Conservation (phyloP, 306 rosid species). For the Oemleria cerasiformis region DNA sequence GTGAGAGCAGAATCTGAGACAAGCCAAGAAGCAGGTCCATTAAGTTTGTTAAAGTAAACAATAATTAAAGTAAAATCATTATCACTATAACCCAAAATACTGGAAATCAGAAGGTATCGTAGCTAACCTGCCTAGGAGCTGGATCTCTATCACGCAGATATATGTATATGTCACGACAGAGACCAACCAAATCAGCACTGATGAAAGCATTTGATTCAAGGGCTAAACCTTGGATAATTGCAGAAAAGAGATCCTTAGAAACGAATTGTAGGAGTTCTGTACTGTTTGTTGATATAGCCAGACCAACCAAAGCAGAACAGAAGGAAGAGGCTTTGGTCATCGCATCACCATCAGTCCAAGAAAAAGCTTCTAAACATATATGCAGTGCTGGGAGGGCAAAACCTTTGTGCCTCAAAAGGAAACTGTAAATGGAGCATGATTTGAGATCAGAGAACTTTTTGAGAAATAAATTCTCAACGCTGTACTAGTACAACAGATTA, state of each 20-base stretch:
- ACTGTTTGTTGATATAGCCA: slow-evolving; percentile 57
- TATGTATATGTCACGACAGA: slow-evolving; percentile 87
- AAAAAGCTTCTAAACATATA: slow-evolving; percentile 70
- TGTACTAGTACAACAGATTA: slow-evolving; percentile 18
- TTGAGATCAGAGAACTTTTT: slow-evolving; percentile 9
- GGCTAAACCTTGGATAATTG: slow-evolving; percentile 75
- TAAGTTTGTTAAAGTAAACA: slow-evolving; percentile 6
- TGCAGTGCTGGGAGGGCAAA: slow-evolving; percentile 70
- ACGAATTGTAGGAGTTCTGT: slow-evolving; percentile 70
- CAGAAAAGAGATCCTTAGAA: slow-evolving; percentile 77
- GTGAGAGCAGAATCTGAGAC: slow-evolving; percentile 68
- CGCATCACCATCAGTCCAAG: slow-evolving; percentile 90
- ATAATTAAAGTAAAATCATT: slow-evolving; percentile 4
- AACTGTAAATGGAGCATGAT: slow-evolving; percentile 46
- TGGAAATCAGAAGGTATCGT: slow-evolving; percentile 2
- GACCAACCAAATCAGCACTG: slow-evolving; percentile 83
- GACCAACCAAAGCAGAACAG: slow-evolving; percentile 59
- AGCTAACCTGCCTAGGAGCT: slow-evolving; percentile 88
- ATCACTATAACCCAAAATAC: slow-evolving; percentile 7
- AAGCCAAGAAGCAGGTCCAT: slow-evolving; percentile 21
- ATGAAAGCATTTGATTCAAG: slow-evolving; percentile 89
- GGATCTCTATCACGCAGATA: slow-evolving; percentile 80
- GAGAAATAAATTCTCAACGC: not conserved
- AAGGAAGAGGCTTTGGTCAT: slow-evolving; percentile 73
- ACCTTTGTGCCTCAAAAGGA: slow-evolving; percentile 69